phyloP scores from a whole-genome alignment of 495 filamentous ascomycete species.

The Aspergillus conjunctus region DNA sequence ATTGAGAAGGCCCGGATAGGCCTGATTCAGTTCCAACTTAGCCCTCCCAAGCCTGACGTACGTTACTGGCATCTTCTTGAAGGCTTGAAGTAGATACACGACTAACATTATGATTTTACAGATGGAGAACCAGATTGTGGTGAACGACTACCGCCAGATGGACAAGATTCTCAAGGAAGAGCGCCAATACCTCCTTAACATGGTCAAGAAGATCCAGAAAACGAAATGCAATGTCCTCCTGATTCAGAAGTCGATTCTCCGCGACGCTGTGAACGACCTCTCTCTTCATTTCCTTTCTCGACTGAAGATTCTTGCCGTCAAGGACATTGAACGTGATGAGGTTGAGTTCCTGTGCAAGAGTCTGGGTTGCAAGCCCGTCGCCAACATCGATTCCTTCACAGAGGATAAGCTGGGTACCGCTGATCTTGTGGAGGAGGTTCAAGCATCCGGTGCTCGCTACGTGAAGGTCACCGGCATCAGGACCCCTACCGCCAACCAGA shows the following conservation, averaged over 20 bases:
- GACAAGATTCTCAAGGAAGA: conserved; percentile 99
- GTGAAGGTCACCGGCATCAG: conserved; percentile 94
- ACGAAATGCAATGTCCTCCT: conserved; percentile 98
- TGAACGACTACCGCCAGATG: conserved; percentile 99
- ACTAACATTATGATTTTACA: conserved; percentile 35
- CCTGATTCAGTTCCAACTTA: conserved; percentile 97
- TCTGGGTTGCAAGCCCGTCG: conserved; percentile 97
- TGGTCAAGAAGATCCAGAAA: conserved; percentile 99
- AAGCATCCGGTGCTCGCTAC: conserved; percentile 81
- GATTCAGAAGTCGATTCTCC: conserved; percentile 97
- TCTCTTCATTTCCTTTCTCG: conserved; percentile 97
- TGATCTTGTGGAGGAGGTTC: conserved; percentile 90
- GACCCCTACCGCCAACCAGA: conserved; percentile 66
- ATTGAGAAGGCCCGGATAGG: conserved; percentile 98
- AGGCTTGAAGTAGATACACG: background rate
- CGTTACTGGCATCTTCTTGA: conserved; percentile 31
- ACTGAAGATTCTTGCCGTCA: conserved; percentile 91
- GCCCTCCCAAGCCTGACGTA: conserved; percentile 96
- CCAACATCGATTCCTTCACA: conserved; percentile 97
- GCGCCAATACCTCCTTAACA: conserved; percentile 94
- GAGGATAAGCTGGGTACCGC: conserved; percentile 98
- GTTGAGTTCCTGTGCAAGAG: conserved; percentile 99
- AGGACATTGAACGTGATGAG: conserved; percentile 97
- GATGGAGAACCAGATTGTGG: conserved; percentile 99
- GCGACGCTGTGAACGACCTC: conserved; percentile 96